A percentile compares a stretch with the other conserved stretches of the same genome.
Conservation (phyloP, 805 yeast genomes). For the Wickerhamiella sorbophila region DNA sequence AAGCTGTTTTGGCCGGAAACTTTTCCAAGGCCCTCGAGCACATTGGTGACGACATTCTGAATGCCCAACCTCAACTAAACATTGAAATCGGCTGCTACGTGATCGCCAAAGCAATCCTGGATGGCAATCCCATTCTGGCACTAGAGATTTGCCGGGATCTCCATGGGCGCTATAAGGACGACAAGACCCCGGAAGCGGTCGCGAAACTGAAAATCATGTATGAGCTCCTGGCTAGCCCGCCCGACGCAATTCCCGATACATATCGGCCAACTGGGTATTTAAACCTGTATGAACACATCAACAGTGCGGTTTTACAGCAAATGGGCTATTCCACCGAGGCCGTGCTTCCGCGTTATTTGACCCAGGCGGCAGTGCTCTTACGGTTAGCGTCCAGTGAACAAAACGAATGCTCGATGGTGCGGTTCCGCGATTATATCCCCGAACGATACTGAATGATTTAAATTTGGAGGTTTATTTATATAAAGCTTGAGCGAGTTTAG, state of each 20-base stretch:
- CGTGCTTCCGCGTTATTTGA: neutral
- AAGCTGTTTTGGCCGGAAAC: slow-evolving; percentile 31
- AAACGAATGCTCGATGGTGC: slow-evolving; percentile 1
- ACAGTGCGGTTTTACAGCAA: neutral
- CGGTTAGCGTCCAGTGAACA: slow-evolving; percentile 2
- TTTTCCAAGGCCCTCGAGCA: slow-evolving; percentile 31
- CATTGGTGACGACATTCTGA: slow-evolving; percentile 30
- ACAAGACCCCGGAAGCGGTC: neutral
- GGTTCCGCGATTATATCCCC: neutral
- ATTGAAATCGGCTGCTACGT: slow-evolving; percentile 33
- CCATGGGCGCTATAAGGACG: neutral
- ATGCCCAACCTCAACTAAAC: slow-evolving; percentile 22
- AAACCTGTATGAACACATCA: neutral
- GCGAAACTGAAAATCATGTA: neutral
- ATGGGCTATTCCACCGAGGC: neutral
- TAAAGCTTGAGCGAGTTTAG: slow-evolving; percentile 24
- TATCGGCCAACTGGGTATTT: neutral
- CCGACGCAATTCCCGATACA: neutral
- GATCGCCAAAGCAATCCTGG: slow-evolving; percentile 29
- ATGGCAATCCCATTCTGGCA: slow-evolving; percentile 11
- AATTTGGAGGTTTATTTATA: neutral
- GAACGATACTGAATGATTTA: neutral
- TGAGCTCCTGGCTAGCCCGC: slow-evolving; percentile 5
- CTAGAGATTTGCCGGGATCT: slow-evolving; percentile 8
- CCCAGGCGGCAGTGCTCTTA: neutral